Evolutionary conservation across 2,329 filamentous ascomycete species (phyloP).

Genomic region (Fusarium duplospermum): DNA sequence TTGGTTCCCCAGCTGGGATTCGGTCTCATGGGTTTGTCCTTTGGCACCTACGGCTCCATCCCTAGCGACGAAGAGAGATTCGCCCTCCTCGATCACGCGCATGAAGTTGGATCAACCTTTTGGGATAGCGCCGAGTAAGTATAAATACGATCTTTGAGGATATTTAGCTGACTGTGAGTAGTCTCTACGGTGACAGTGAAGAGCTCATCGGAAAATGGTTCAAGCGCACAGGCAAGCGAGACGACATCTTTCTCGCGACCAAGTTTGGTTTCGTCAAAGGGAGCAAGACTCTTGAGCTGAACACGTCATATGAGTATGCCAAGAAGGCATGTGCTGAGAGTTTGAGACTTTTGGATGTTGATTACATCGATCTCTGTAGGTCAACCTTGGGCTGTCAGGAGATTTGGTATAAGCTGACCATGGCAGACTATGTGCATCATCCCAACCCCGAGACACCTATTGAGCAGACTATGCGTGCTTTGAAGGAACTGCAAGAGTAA

Average conservation of each 20-base stretch:
- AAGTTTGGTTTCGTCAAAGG: constrained; percentile 43
- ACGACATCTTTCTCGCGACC: constrained; percentile 58
- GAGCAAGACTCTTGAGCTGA: constrained; percentile 7
- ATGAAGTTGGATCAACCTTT: constrained; percentile 58
- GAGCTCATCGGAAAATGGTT: constrained; percentile 60
- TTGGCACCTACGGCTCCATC: constrained; percentile 34
- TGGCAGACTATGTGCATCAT: constrained; percentile 57
- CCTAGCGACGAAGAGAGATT: constrained; percentile 60
- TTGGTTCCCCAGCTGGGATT: constrained; percentile 61
- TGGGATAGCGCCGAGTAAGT: constrained; percentile 59
- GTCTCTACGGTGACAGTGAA: constrained; percentile 59
- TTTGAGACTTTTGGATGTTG: constrained; percentile 53
- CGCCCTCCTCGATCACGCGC: constrained; percentile 59
- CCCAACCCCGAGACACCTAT: constrained; percentile 56
- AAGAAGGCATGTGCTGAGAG: constrained; percentile 43
- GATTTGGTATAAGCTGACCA: not conserved
- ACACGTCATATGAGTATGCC: constrained; percentile 13
- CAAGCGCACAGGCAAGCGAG: constrained; percentile 54
- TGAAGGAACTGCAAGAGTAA: constrained; percentile 56
- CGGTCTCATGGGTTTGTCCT: constrained; percentile 60
- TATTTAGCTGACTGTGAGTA: not conserved
- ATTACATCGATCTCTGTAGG: constrained; percentile 61
- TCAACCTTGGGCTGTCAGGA: not conserved
- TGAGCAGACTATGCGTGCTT: constrained; percentile 59
- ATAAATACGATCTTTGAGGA: rapidly evolving